Evolutionary conservation across 352 stramenopile genomes (phyloP).

Genomic region (Phytophthora hybrid): DNA sequence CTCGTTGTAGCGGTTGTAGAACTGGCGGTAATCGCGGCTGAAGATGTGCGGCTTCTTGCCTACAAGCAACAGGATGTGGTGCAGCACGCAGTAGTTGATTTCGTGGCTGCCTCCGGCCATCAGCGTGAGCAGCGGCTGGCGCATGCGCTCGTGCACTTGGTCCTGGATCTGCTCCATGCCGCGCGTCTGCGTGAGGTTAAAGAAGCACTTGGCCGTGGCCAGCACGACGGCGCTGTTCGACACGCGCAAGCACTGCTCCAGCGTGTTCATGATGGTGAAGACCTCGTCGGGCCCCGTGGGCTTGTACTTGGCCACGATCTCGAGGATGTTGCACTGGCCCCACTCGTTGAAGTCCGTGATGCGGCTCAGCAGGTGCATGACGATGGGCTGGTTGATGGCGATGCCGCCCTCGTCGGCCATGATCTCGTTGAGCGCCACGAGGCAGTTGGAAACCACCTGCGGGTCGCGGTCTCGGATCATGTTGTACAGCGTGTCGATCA

Average conservation of each 20-base stretch:
- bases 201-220: constrained; percentile 97
- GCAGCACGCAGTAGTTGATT: constrained; percentile 96
- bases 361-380: constrained; percentile 97
- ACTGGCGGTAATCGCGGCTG: constrained; percentile 97
- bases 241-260: constrained; percentile 96
- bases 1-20: constrained; percentile 99
- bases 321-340: constrained; percentile 96
- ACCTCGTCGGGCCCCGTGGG: constrained; percentile 95
- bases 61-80: constrained; percentile 97
- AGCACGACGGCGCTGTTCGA: constrained; percentile 97
- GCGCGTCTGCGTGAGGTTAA: constrained; percentile 92
- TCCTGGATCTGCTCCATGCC: constrained; percentile 91
- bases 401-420: constrained; percentile 97
- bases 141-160: constrained; percentile 93
- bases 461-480: constrained; percentile 98
- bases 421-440: constrained; percentile 99
- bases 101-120: constrained; percentile 95
- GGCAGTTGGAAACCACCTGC: constrained; percentile 97
- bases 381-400: constrained; percentile 97
- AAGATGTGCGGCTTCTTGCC: constrained; percentile 96
- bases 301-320: constrained; percentile 96
- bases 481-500: constrained; percentile 99
- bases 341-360: constrained; percentile 99
- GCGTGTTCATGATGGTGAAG: constrained; percentile 99
- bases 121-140: constrained; percentile 97